Evolutionary conservation across 2,329 filamentous ascomycete genomes (phyloP).

Genomic region (Fusarium algeriense): DNA sequence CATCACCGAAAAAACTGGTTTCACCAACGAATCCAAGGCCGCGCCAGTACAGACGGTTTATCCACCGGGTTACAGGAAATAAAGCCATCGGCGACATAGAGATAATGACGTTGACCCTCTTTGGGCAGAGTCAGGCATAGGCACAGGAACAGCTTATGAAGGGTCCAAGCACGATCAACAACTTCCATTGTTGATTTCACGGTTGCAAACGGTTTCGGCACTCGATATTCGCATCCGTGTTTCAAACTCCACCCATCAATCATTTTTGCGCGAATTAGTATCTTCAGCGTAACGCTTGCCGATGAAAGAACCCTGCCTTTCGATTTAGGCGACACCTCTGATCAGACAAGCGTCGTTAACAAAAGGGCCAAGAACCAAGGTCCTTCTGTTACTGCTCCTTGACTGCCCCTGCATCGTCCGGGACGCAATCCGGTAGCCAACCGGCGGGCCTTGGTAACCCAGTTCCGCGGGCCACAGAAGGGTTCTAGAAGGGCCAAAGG

Average conservation of each 20-base stretch:
- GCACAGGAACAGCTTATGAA: conserved; percentile 8
- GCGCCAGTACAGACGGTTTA: conserved; percentile 4
- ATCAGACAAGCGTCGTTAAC: conserved; percentile 22
- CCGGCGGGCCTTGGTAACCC: conserved; percentile 40
- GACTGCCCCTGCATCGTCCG: conserved; percentile 37
- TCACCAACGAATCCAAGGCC: conserved; percentile 15
- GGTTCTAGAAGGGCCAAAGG: conserved; percentile 48
- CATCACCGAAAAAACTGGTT: conserved; percentile 6
- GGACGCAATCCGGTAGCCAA: conserved; percentile 40
- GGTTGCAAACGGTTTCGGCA: background rate
- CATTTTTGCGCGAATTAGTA: conserved; percentile 27
- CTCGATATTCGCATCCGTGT: background rate
- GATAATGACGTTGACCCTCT: conserved; percentile 24
- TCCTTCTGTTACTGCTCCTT: conserved; percentile 16
- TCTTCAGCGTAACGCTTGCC: conserved; percentile 14
- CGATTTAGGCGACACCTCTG: conserved; percentile 18
- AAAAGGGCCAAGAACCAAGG: conserved; percentile 25
- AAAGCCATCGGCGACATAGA: conserved; percentile 27
- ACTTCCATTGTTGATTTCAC: conserved; percentile 3
- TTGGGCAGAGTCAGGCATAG: conserved; percentile 6
- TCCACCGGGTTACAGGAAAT: background rate
- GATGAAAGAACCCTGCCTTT: conserved; percentile 14
- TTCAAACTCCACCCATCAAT: conserved; percentile 1
- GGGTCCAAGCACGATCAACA: background rate
- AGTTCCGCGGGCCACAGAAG: conserved; percentile 49